Evolutionary conservation across 2,329 filamentous ascomycete species (phyloP), one percentile per base, ranked within the genome.

Genomic region (Talaromyces sp.): DNA sequence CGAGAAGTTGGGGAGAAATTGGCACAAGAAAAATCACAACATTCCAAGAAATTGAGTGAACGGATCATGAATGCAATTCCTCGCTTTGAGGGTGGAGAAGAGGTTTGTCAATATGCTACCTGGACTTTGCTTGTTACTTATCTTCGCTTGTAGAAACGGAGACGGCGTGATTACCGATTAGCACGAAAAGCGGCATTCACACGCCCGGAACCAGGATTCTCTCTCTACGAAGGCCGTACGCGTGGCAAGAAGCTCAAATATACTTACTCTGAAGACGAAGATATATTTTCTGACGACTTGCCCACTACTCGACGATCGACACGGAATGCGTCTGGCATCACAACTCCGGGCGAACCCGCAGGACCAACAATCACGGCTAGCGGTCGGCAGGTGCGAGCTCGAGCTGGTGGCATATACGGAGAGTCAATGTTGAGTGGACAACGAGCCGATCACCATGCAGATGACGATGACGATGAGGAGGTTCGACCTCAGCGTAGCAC

Each of bases 161-260:
- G 89, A 78, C 90, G 93, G 52, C 90, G 95, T 65, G 95, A 99
- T 73, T 98, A 99, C 73, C 89, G 95, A 16, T 87, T 92, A 74
- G 85, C 88, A 71, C 91, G 92, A 68, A 94, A 94, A 74, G 91
- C 94, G 67, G 89, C 91, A 66, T 98, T 98, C 79, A 86, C 90
- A 69, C 87, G 93, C 5, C 92, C 93, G 6, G 93, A 97, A 71
- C 89, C 90, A 10, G 93, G 93, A 4, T 96, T 94, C 75, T 97
- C 93, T 0, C 83, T 96, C 65, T 99, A 99, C 76, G 95, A 99
- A 80, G 95, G 95, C 59, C 91, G 95, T 62, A 99, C 96, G 5
- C 88, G 95, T 66, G 95, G 95, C 64, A 98, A 99, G 82, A 90
- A 94, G 67, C 90, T 96, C 80, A 96, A 93, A 78, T 99, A 99